Conservation (phyloP, 768 basidiomycete genomes). For the Serpula lacrymans region DNA sequence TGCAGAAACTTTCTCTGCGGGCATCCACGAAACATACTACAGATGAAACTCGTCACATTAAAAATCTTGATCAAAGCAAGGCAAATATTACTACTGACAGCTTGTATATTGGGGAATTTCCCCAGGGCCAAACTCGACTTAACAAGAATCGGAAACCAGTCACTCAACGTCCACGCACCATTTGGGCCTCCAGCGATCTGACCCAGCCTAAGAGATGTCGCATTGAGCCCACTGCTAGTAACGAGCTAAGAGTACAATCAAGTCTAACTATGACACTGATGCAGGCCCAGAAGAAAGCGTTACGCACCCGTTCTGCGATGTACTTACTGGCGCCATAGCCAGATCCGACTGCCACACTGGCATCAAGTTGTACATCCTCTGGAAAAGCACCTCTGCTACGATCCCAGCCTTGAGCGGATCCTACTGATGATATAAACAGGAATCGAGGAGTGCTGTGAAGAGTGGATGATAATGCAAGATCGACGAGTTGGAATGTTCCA, state of each 20-base stretch:
- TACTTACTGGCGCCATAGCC: constrained; percentile 40
- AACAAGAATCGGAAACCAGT: constrained; percentile 35
- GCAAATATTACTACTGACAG: constrained; percentile 22
- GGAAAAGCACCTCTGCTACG: constrained; percentile 19
- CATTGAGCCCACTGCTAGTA: constrained; percentile 19
- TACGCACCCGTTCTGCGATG: constrained; percentile 31
- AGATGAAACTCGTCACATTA: neutral
- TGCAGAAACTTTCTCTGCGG: constrained; percentile 25
- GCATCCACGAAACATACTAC: constrained; percentile 30
- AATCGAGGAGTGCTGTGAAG: constrained; percentile 19
- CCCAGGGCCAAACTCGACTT: constrained; percentile 27
- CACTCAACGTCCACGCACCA: constrained; percentile 31
- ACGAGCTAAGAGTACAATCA: constrained; percentile 18
- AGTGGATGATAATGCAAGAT: constrained; percentile 24
- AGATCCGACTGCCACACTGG: constrained; percentile 24
- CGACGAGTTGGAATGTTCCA: constrained; percentile 23
- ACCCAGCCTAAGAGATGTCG: constrained; percentile 26
- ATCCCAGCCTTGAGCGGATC: constrained; percentile 12
- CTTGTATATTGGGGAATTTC: constrained; percentile 15
- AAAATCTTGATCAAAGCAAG: neutral
- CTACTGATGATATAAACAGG: constrained; percentile 13
- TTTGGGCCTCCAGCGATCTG: constrained; percentile 31
- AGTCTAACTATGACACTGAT: constrained; percentile 13
- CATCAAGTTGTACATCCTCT: constrained; percentile 22
- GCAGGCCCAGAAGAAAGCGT: neutral